These are phyloP conservation scores for Achaetomium macrosporum DNA, from an alignment of 2,329 filamentous ascomycete species.

Conservation along the genomic window DNA sequence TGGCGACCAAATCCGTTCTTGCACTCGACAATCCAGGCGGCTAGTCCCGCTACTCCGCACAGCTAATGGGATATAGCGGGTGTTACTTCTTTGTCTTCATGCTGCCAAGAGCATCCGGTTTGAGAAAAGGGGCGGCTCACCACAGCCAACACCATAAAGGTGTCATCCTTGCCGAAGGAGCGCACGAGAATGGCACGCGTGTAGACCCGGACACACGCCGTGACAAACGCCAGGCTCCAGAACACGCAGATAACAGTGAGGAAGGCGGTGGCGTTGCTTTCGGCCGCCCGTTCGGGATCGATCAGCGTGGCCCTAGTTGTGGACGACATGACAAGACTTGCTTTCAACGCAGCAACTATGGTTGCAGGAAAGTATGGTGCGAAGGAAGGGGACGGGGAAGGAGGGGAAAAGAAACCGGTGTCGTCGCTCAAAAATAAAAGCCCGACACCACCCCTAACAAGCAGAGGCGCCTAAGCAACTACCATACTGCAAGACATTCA, in stretches of 20 bases:
- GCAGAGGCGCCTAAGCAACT: neutral
- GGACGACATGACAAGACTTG: constrained; percentile 9
- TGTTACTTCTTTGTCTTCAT: too few species aligned
- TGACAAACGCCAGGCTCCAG: constrained; percentile 22
- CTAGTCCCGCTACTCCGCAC: constrained; percentile 17
- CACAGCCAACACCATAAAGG: constrained; percentile 24
- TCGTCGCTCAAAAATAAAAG: neutral
- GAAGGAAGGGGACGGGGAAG: neutral
- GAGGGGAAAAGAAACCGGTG: neutral
- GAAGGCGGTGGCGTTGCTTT: constrained; percentile 15
- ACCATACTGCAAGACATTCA: constrained; percentile 1
- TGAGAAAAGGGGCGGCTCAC: constrained; percentile 13
- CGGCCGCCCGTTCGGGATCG: constrained; percentile 17
- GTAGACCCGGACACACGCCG: constrained; percentile 25
- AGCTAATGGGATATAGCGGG: constrained; percentile 5
- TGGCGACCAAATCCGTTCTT: constrained; percentile 19
- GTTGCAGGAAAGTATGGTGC: neutral
- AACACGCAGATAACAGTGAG: constrained; percentile 14
- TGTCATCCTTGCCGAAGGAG: constrained; percentile 27
- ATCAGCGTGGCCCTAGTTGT: neutral
- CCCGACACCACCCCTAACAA: neutral
- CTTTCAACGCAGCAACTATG: neutral
- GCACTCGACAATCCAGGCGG: constrained; percentile 16
- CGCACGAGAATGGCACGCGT: constrained; percentile 23
- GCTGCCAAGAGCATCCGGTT: too few species aligned